Evolutionary conservation across 139 green algal species (phyloP).

Genomic region (Coelastrella sp.): DNA sequence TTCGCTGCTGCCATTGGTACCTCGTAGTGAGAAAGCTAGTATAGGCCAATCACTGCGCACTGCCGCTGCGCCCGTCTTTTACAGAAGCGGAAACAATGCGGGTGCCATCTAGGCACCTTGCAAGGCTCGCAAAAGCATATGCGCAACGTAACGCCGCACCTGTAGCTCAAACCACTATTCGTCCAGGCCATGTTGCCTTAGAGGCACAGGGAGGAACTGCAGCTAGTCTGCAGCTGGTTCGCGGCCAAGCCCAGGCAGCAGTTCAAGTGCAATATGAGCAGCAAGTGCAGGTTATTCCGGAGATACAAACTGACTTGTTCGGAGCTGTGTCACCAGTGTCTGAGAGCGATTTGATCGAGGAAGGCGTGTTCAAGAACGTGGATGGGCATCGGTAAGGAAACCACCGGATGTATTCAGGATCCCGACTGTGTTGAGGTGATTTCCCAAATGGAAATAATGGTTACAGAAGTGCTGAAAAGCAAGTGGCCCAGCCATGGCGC

Average conservation of each 20-base stretch:
- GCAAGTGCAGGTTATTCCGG: conserved; percentile 52
- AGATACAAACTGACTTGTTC: conserved; percentile 67
- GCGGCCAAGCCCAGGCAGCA: conserved; percentile 36
- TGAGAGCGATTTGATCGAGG: conserved; percentile 52
- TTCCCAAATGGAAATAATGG: no score
- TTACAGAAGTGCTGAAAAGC: no score
- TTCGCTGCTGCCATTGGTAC: background rate
- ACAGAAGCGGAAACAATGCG: background rate
- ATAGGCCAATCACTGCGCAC: background rate
- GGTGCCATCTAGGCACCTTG: conserved; percentile 30
- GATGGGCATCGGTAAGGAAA: conserved; percentile 48
- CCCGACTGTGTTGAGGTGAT: no score
- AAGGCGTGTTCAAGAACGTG: conserved; percentile 66
- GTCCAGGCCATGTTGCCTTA: background rate
- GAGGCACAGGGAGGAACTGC: conserved; percentile 4
- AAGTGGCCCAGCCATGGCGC: no score
- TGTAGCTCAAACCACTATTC: background rate
- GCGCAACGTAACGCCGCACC: background rate
- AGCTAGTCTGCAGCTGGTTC: conserved; percentile 35
- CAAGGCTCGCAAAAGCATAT: conserved; percentile 27
- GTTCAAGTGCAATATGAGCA: background rate
- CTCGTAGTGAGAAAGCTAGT: background rate
- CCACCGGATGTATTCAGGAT: no score
- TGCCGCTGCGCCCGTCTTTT: background rate
- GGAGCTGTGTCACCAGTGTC: conserved; percentile 70